Percentiles rank a stretch among this genome's conserved stretches.
phyloP scores from a whole-genome alignment of 2,329 filamentous ascomycete species.

The Penicillium sp. region DNA sequence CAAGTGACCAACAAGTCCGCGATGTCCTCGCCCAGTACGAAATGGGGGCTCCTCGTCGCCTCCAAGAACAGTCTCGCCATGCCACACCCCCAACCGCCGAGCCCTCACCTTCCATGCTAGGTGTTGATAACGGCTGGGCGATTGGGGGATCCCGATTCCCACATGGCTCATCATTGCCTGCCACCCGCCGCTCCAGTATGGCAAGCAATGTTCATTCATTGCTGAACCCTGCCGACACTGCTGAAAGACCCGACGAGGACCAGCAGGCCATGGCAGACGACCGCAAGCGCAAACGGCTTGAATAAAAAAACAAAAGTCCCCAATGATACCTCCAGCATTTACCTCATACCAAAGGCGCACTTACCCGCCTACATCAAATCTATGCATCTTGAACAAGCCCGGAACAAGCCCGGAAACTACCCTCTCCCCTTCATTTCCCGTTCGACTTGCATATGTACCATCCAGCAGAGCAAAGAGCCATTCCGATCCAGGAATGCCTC shows the following conservation, averaged over 20 bases:
- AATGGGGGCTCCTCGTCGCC: constrained; percentile 56
- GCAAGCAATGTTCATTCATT: constrained; percentile 69
- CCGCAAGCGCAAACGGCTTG: constrained; percentile 61
- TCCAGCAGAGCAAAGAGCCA: constrained; percentile 9
- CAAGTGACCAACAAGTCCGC: constrained; percentile 63
- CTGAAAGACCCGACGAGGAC: constrained; percentile 66
- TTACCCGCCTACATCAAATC: not conserved
- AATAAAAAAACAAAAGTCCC: constrained; percentile 32
- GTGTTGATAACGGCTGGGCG: constrained; percentile 58
- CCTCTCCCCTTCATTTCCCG: not conserved
- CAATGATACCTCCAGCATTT: not conserved
- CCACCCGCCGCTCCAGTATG: constrained; percentile 70
- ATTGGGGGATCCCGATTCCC: constrained; percentile 49
- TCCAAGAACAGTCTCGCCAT: constrained; percentile 51
- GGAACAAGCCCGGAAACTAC: not conserved
- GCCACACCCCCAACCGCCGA: constrained; percentile 56
- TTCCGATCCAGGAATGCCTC: constrained; percentile 5
- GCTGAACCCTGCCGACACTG: constrained; percentile 68
- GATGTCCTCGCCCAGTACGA: constrained; percentile 67
- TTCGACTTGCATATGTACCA: constrained; percentile 17
- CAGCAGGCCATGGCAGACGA: constrained; percentile 56
- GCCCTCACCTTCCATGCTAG: constrained; percentile 51
- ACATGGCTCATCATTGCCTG: constrained; percentile 51
- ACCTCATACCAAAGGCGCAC: not conserved
- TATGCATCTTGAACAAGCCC: constrained; percentile 4